These are phyloP conservation scores for Fonsecaea pugnacius DNA, from an alignment of 2,329 filamentous ascomycete genomes.

Conservation along the genomic window DNA sequence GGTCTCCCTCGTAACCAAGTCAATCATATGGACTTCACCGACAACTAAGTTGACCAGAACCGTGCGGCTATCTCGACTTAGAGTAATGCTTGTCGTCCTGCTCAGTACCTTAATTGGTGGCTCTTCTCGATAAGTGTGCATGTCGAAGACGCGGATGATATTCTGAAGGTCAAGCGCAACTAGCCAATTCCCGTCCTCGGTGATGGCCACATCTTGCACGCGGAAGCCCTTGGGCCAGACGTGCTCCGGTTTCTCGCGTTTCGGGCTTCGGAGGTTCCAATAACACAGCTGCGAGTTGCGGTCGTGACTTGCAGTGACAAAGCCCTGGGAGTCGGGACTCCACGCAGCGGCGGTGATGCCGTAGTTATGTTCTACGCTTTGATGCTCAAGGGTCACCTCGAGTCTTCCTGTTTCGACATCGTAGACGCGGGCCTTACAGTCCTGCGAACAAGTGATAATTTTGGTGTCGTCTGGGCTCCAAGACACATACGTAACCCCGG, in stretches of 20 bases:
- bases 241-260: conserved; percentile 29
- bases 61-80: conserved; percentile 79
- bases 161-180: conserved; percentile 74
- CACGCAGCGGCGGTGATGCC: conserved; percentile 87
- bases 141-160: conserved; percentile 81
- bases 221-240: conserved; percentile 65
- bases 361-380: conserved; percentile 63
- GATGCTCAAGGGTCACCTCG: conserved; percentile 68
- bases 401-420: conserved; percentile 69
- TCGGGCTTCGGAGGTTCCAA: conserved; percentile 60
- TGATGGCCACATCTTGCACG: conserved; percentile 83
- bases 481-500: conserved; percentile 75
- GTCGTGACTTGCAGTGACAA: conserved; percentile 80
- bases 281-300: conserved; percentile 68
- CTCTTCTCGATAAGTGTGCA: conserved; percentile 72
- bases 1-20: conserved; percentile 72
- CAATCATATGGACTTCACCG: conserved; percentile 76
- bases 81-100: conserved; percentile 76
- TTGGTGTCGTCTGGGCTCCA: conserved; percentile 93
- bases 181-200: conserved; percentile 76
- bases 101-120: conserved; percentile 72
- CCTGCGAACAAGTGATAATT: conserved; percentile 80
- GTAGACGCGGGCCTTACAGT: conserved; percentile 76
- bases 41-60: conserved; percentile 82
- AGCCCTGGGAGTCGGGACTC: conserved; percentile 75